Percentiles rank a stretch among this genome's conserved stretches.
phyloP scores from a whole-genome alignment of 306 rosid species.

The Benincasa hispida region DNA sequence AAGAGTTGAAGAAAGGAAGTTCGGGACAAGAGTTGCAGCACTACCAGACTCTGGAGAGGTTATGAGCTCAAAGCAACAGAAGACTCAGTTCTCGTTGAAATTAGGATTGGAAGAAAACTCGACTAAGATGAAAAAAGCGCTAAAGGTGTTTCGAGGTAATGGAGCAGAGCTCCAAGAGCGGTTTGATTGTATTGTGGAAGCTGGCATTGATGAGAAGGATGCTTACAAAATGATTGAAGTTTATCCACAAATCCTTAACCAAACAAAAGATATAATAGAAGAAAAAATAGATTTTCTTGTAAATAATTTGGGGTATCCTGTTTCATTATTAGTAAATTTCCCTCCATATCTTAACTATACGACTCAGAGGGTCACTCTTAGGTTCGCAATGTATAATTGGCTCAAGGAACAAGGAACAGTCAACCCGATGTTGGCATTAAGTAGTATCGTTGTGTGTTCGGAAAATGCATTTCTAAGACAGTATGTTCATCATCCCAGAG shows the following conservation, averaged over 20 bases:
- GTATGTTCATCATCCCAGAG: constrained; percentile 53
- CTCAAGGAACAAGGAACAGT: constrained; percentile 39
- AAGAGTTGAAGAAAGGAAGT: constrained; percentile 37
- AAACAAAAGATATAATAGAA: constrained; percentile 28
- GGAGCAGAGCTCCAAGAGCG: constrained; percentile 76
- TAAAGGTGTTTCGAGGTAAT: constrained; percentile 50
- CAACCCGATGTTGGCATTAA: constrained; percentile 28
- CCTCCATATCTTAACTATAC: constrained; percentile 49
- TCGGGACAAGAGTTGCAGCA: constrained; percentile 36
- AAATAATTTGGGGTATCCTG: constrained; percentile 40
- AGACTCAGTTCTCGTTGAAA: constrained; percentile 43
- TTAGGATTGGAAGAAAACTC: constrained; percentile 49
- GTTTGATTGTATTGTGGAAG: constrained; percentile 51
- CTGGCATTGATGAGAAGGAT: constrained; percentile 42
- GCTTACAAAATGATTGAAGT: constrained; percentile 35
- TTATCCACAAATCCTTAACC: constrained; percentile 66
- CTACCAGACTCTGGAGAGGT: constrained; percentile 20
- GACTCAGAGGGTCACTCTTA: constrained; percentile 36
- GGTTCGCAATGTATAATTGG: constrained; percentile 61
- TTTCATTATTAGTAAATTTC: constrained; percentile 37
- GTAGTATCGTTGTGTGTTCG: constrained; percentile 42
- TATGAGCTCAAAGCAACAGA: constrained; percentile 12
- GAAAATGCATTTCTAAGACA: constrained; percentile 24
- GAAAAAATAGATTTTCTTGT: constrained; percentile 45
- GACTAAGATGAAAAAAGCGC: constrained; percentile 21